These are phyloP conservation scores for Fraxinus sp. DNA, from an alignment of 305 asterid species.

Conservation along the genomic window DNA sequence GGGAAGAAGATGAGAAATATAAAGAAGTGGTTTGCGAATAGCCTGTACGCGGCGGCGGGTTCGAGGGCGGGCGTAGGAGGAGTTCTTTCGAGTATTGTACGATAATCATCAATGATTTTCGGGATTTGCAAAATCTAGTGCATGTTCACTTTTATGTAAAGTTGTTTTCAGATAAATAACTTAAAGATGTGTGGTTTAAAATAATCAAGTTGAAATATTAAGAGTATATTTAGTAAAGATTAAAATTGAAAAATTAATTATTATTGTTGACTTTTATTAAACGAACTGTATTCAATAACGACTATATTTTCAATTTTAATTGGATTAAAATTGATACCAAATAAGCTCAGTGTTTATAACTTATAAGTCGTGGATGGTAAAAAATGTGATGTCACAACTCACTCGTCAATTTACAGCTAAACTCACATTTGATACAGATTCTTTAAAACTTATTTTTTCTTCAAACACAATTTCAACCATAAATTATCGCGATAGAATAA, in stretches of 20 bases:
- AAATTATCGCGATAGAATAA: too few relatives aligned
- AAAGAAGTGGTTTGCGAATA: neutral
- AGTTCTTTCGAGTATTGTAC: neutral
- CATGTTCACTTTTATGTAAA: neutral
- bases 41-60: neutral
- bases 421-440: neutral
- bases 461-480: neutral
- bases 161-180: neutral
- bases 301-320: too few relatives aligned
- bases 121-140: neutral
- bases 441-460: too few relatives aligned
- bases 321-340: too few relatives aligned
- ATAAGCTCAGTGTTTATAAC: too few relatives aligned
- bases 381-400: neutral
- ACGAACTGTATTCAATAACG: too few relatives aligned
- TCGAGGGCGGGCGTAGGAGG: neutral
- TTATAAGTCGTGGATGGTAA: too few relatives aligned
- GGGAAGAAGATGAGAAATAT: neutral
- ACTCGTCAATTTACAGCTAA: neutral
- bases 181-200: neutral
- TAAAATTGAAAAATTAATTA: too few relatives aligned
- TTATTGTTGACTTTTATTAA: too few relatives aligned
- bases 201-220: neutral
- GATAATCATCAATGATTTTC: neutral
- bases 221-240: too few relatives aligned